Evolutionary conservation across 2,329 filamentous ascomycete genomes (phyloP), one percentile per base, ranked within the genome.

Genomic region (Trichoderma atrobrunneum): DNA sequence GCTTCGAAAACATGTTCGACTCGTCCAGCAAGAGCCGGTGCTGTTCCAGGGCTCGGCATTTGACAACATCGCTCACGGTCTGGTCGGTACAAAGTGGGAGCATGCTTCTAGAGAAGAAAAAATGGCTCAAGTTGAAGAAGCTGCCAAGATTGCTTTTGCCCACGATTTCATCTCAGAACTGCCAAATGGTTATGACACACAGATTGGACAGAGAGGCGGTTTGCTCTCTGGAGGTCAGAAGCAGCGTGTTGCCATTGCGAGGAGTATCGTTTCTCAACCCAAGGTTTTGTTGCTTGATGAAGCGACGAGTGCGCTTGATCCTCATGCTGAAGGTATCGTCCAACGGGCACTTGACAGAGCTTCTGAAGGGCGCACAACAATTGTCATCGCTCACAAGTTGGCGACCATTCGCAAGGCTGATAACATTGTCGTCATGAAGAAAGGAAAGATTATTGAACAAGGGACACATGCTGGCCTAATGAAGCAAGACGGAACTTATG

Each of bases 201-300:
- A 84, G 8, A 88, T 92, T 8, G 90, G 90, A 7, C 87, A 91
- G 75, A 85, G 86, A 12, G 90, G 90, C 2, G 87, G 89, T 43
- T 87, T 90, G 66, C 81, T 92, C 0, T 90, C 88, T 16, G 89
- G 90, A n/a, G 90, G 90, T 1, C 90, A 92, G 75, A 85, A 89
- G 60, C 90, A 92, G 75, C 84, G 90, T 11, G 84, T 92, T 28
- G 87, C 89, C 0, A 92, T 92, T 71, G 82, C 82, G 2, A 78
- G 83, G n/a, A 81, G 80, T 54, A 80, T 85, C 59, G 78, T 85
- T n/a, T 80, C 79, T 3, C 76, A 82, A 36, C 82, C 83, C 2
- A 81, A 80, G 59, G 88, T 92, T 34, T 82, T 92, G 0, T 85
- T 92, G 16, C 80, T 92, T 1, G 90, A 92, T 72, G 90, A 92